Evolutionary conservation across 352 stramenopile species (phyloP).

Genomic region (Pythium apleroticum): DNA sequence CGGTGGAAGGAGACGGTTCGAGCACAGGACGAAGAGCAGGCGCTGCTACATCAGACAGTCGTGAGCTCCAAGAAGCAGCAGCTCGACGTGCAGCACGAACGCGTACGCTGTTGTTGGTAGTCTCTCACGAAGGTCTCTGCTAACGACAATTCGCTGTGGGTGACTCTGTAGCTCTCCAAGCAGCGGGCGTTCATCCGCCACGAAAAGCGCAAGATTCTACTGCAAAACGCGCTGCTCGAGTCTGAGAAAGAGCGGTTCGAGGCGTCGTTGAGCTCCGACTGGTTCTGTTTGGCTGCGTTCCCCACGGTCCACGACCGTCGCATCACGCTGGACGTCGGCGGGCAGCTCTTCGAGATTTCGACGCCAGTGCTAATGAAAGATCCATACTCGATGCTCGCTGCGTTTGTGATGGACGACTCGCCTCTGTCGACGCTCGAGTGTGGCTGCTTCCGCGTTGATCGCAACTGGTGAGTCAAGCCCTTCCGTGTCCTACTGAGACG

Average conservation of each 20-base stretch:
- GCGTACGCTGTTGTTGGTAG: slow-evolving; percentile 28
- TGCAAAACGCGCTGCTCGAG: slow-evolving; percentile 71
- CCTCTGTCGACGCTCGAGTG: slow-evolving; percentile 54
- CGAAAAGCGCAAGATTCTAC: slow-evolving; percentile 72
- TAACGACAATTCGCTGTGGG: too few relatives aligned
- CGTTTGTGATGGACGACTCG: slow-evolving; percentile 63
- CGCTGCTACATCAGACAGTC: slow-evolving; percentile 71
- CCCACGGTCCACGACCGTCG: slow-evolving; percentile 41
- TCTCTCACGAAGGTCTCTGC: too few relatives aligned
- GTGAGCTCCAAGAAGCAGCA: slow-evolving; percentile 65
- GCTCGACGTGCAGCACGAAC: slow-evolving; percentile 58
- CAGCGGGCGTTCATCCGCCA: slow-evolving; percentile 79
- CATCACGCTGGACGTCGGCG: slow-evolving; percentile 67
- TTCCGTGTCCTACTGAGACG: neutral
- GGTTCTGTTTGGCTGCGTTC: slow-evolving; percentile 69
- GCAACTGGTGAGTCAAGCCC: slow-evolving; percentile 44
- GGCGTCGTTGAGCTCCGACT: slow-evolving; percentile 66
- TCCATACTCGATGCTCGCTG: slow-evolving; percentile 56
- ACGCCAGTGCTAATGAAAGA: slow-evolving; percentile 51
- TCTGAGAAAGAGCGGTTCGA: slow-evolving; percentile 76
- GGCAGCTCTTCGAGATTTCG: slow-evolving; percentile 74
- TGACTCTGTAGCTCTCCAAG: slow-evolving; percentile 50
- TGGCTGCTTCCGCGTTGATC: slow-evolving; percentile 73
- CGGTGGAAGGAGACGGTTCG: slow-evolving; percentile 41
- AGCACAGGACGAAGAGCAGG: slow-evolving; percentile 57